phyloP scores from a whole-genome alignment of 2,329 filamentous ascomycete genomes.

The Penicillium griseofulvum region DNA sequence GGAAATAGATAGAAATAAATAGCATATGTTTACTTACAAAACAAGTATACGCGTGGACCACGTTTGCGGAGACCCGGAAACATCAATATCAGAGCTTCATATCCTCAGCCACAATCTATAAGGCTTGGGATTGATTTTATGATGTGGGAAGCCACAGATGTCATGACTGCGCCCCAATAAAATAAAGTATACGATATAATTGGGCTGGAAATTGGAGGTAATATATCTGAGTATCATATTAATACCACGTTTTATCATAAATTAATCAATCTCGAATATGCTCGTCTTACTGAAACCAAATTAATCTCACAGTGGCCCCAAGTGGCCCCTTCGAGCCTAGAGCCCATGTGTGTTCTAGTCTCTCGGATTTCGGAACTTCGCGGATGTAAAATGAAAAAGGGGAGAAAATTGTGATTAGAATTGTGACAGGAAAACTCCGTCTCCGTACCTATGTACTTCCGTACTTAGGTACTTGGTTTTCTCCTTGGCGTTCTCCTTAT shows the following conservation, averaged over 20 bases:
- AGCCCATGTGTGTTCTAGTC: background rate
- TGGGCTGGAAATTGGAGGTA: background rate
- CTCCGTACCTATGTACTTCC: background rate
- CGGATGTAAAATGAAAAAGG: background rate
- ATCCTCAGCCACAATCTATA: background rate
- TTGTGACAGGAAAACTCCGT: background rate
- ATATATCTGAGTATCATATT: background rate
- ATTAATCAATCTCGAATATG: background rate
- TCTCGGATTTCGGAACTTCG: background rate
- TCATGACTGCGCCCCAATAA: background rate
- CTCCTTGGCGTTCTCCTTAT: too few species aligned
- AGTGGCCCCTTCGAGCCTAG: background rate
- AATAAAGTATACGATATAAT: background rate
- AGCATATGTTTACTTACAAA: too few species aligned
- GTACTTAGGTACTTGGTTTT: too few species aligned
- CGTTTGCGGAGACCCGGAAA: slow-evolving; percentile 7
- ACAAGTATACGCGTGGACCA: background rate
- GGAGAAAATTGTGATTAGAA: background rate
- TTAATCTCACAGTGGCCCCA: background rate
- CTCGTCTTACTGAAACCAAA: background rate
- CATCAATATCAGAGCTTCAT: background rate
- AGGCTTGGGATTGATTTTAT: background rate
- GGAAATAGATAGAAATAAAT: background rate
- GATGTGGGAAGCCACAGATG: slow-evolving; percentile 6
- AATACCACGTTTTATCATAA: background rate